A percentile compares a stretch with the other conserved stretches of the same genome.
phyloP scores from a whole-genome alignment of 768 basidiomycete species.

The Boletus sp. region DNA sequence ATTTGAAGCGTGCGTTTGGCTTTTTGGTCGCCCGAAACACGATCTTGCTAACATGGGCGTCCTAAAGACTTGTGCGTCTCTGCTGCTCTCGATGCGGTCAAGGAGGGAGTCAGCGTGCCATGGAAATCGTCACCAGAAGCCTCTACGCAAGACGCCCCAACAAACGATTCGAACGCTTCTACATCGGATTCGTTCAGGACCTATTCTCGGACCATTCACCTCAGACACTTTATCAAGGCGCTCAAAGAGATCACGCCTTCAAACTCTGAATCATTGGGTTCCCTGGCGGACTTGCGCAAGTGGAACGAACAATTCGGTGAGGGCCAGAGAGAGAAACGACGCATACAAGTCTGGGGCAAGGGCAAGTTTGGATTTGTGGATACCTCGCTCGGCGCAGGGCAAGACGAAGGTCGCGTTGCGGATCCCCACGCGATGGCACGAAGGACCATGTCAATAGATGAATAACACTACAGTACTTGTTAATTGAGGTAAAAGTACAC shows the following conservation, averaged over 20 bases:
- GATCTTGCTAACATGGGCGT: constrained; percentile 5
- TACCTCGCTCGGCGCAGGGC: constrained; percentile 30
- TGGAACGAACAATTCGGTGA: constrained; percentile 97
- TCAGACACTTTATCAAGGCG: constrained; percentile 78
- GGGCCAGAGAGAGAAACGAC: constrained; percentile 63
- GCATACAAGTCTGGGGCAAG: constrained; percentile 81
- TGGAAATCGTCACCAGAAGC: constrained; percentile 47
- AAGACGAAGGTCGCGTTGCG: constrained; percentile 46
- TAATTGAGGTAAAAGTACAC: constrained; percentile 14
- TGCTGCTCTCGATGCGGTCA: constrained; percentile 88
- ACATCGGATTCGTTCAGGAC: constrained; percentile 4
- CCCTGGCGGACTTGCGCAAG: constrained; percentile 70
- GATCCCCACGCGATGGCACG: constrained; percentile 15
- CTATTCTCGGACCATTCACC: constrained; percentile 42
- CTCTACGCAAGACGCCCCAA: background rate
- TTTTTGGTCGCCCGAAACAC: background rate
- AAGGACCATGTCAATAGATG: constrained; percentile 25
- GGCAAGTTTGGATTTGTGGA: constrained; percentile 84
- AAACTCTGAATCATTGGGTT: constrained; percentile 77
- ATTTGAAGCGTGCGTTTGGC: constrained; percentile 77
- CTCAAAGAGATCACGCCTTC: constrained; percentile 89
- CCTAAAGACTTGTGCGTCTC: constrained; percentile 83
- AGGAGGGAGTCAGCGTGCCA: constrained; percentile 78
- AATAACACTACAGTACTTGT: constrained; percentile 23
- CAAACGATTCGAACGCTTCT: constrained; percentile 3